Evolutionary conservation across 2,329 filamentous ascomycete genomes (phyloP).

Genomic region (Penicillium sp.): DNA sequence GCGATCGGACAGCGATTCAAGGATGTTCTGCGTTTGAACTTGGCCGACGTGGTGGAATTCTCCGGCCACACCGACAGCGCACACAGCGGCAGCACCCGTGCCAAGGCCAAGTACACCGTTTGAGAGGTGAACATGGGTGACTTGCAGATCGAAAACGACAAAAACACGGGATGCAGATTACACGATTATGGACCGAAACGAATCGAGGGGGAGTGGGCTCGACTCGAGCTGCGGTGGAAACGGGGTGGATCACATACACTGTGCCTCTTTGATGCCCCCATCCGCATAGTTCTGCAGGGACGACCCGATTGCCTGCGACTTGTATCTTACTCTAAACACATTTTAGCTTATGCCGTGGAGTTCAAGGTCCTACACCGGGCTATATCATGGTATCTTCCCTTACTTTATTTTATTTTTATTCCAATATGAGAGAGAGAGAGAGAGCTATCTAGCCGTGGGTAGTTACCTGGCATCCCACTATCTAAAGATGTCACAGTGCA

Average conservation of each 20-base stretch:
- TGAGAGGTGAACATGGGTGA: conserved; percentile 49
- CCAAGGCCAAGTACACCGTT: conserved; percentile 89
- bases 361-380: conserved; percentile 2
- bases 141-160: conserved; percentile 19
- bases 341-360: conserved; percentile 26
- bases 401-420: conserved; percentile 5
- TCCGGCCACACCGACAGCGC: conserved; percentile 95
- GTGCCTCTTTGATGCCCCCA: conserved; percentile 19
- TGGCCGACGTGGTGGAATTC: conserved; percentile 83
- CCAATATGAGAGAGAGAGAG: conserved; percentile 7
- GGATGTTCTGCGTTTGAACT: conserved; percentile 78
- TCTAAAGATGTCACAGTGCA: no score
- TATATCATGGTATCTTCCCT: conserved; percentile 7
- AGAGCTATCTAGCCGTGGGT: no score
- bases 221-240: conserved; percentile 11
- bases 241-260: conserved; percentile 17
- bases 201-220: conserved; percentile 9
- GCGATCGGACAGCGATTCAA: conserved; percentile 91
- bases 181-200: conserved; percentile 12
- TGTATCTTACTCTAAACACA: conserved; percentile 38
- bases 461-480: no score
- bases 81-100: conserved; percentile 87
- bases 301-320: conserved; percentile 32
- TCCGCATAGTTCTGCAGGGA: conserved; percentile 26
- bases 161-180: conserved; percentile 14